Evolutionary conservation across 1,139 yeast species (phyloP).

Genomic region (Lodderomyces beijingensis): DNA sequence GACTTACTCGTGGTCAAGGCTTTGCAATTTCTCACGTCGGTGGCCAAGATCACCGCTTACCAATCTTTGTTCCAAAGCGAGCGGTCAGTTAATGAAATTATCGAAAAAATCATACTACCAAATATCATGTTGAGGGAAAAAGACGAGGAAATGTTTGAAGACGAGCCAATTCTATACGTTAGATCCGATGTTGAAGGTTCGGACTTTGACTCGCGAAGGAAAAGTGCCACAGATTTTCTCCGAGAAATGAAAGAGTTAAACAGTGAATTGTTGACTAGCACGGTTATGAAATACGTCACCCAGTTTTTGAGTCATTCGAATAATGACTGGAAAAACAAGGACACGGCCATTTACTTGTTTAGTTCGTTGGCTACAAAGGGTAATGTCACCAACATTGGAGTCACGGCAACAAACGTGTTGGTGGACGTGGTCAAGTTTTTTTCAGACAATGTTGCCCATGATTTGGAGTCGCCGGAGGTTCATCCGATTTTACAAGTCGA

Average conservation of each 20-base stretch:
- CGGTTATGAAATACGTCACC: conserved; percentile 73
- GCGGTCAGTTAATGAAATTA: conserved; percentile 66
- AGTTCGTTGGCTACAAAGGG: conserved; percentile 92
- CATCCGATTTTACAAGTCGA: conserved; percentile 84
- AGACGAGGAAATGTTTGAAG: conserved; percentile 92
- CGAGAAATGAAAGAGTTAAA: conserved; percentile 81
- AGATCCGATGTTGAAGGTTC: conserved; percentile 94
- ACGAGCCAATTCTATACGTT: conserved; percentile 91
- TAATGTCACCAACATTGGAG: conserved; percentile 77
- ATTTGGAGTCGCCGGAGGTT: conserved; percentile 49
- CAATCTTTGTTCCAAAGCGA: conserved; percentile 62
- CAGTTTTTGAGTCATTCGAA: conserved; percentile 55
- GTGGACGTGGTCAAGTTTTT: conserved; percentile 88
- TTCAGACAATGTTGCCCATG: conserved; percentile 73
- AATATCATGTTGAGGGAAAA: conserved; percentile 78
- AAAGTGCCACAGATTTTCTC: conserved; percentile 86
- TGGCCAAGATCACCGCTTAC: conserved; percentile 63
- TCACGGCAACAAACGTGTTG: conserved; percentile 77
- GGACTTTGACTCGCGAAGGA: conserved; percentile 86
- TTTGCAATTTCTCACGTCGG: conserved; percentile 76
- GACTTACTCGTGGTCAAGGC: conserved; percentile 83
- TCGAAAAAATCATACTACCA: conserved; percentile 82
- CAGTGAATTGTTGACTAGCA: conserved; percentile 67
- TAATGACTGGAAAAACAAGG: conserved; percentile 77
- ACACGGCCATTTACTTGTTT: conserved; percentile 80